Evolutionary conservation across 768 basidiomycete species (phyloP), one percentile per base, ranked within the genome.

Genomic region (Mrakia blollopis): DNA sequence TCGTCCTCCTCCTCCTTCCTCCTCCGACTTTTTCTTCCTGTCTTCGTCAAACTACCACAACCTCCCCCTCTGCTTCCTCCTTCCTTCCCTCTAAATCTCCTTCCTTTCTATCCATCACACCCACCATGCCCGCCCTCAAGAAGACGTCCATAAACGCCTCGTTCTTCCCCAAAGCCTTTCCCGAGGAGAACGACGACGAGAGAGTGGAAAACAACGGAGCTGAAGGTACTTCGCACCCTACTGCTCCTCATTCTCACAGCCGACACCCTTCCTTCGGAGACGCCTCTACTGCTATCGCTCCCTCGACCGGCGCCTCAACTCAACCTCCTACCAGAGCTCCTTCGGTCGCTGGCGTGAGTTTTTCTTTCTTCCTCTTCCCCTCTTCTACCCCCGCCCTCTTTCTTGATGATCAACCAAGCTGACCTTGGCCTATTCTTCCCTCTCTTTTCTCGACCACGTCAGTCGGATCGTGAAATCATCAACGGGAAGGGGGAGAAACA

Each of bases 81-180:
- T 50, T 14, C 47, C 47, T 25, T 21, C n/a, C 35, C n/a, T 7
- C n/a, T n/a, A n/a, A n/a, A n/a, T n/a, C 23, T 21, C 69, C 70
- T 54, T n/a, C 68, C 47, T 50, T 18, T 14, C 47, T 21, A 18
- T 18, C 18, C 47, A 50, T 21, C 39, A 47, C 44, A 18, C 13
- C 47, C 47, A 21, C 47, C 13, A 50, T 50, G 47, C 47, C 47
- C 16, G 75, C 54, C 23, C 75, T 76, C 68, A 76, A 76, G 41
- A 76, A 76, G 44, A 37, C 37, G 16, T 28, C 25, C 57, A 71
- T 76, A 57, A 76, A 76, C 65, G 75, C 75, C 3, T 37, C n/a
- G 18, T 41, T 70, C 74, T 47, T 67, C 60, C 54, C 72, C 10
- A n/a, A 21, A 6, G 41, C 54, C 23, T 61, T 73, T 39, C 65